Evolutionary conservation across 192 early-diverging fungal species (phyloP).

Genomic region (Coemansia sp.): DNA sequence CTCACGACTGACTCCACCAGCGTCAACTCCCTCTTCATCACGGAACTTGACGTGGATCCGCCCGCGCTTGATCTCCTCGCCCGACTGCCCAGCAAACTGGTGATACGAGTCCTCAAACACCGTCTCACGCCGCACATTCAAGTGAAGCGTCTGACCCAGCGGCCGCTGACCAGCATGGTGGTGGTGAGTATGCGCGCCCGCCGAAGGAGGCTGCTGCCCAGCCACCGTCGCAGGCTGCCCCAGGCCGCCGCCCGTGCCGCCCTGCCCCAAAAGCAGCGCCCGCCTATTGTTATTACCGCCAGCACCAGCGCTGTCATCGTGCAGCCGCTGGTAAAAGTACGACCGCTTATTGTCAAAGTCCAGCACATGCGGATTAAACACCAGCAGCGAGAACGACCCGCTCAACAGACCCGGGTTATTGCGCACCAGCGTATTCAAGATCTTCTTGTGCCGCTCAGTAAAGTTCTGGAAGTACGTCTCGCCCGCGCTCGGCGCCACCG

Average conservation of each 20-base stretch:
- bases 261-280: neutral
- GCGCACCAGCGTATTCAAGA: conserved; percentile 96
- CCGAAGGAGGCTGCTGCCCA: neutral
- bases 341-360: conserved; percentile 99
- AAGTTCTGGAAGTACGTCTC: conserved; percentile 82
- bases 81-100: conserved; percentile 84
- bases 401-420: conserved; percentile 95
- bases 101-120: conserved; percentile 98
- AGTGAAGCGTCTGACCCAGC: conserved; percentile 62
- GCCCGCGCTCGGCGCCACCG: conserved; percentile 14
- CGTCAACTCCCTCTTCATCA: conserved; percentile 97
- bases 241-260: neutral
- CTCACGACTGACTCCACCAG: conserved; percentile 95
- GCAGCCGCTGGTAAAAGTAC: conserved; percentile 94
- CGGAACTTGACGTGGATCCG: conserved; percentile 91
- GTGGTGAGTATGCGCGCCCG: neutral
- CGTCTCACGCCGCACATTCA: conserved; percentile 88
- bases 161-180: conserved; percentile 6
- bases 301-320: conserved; percentile 66
- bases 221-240: conserved; percentile 6
- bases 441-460: conserved; percentile 92
- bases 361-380: conserved; percentile 95
- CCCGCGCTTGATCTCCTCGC: conserved; percentile 91
- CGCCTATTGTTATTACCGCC: neutral
- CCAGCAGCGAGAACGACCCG: conserved; percentile 92